A percentile compares a stretch with the other conserved stretches of the same genome.
Conservation (phyloP, 768 basidiomycete species). For the Dendrothele bispora region DNA sequence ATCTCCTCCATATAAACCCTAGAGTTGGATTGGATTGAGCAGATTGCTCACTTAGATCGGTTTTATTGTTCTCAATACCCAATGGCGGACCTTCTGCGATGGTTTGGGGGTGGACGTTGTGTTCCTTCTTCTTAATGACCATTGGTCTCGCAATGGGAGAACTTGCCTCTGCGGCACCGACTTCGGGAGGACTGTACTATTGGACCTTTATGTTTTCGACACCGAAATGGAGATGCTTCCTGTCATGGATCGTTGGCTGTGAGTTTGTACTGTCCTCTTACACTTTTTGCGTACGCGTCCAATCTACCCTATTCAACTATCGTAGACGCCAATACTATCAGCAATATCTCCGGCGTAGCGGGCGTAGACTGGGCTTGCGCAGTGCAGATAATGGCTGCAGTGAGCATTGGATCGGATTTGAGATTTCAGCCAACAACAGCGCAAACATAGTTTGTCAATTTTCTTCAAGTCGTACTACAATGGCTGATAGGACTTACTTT, state of each 20-base stretch:
- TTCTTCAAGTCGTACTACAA: too few species aligned
- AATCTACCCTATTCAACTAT: not conserved
- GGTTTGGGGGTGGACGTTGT: conserved; percentile 52
- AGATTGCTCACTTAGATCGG: too few species aligned
- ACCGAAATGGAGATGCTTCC: conserved; percentile 49
- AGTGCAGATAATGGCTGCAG: conserved; percentile 64
- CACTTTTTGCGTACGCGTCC: too few species aligned
- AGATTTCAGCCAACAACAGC: conserved; percentile 30
- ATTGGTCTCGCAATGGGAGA: conserved; percentile 53
- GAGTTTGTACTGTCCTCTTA: conserved; percentile 21
- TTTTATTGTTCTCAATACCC: conserved; percentile 44
- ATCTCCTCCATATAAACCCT: too few species aligned
- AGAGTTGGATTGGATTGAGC: too few species aligned
- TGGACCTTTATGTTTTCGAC: conserved; percentile 58
- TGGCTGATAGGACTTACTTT: conserved; percentile 31
- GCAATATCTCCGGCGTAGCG: conserved; percentile 47
- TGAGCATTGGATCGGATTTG: conserved; percentile 47
- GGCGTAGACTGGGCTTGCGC: conserved; percentile 71
- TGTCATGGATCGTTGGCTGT: conserved; percentile 67
- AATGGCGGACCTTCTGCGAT: conserved; percentile 48
- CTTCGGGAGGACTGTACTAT: conserved; percentile 47
- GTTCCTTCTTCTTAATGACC: conserved; percentile 44
- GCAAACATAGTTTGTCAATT: conserved; percentile 3
- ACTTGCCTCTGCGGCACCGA: conserved; percentile 52
- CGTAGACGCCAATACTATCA: conserved; percentile 49